Evolutionary conservation across 768 basidiomycete species (phyloP).

Genomic region (Hericium coralloides): DNA sequence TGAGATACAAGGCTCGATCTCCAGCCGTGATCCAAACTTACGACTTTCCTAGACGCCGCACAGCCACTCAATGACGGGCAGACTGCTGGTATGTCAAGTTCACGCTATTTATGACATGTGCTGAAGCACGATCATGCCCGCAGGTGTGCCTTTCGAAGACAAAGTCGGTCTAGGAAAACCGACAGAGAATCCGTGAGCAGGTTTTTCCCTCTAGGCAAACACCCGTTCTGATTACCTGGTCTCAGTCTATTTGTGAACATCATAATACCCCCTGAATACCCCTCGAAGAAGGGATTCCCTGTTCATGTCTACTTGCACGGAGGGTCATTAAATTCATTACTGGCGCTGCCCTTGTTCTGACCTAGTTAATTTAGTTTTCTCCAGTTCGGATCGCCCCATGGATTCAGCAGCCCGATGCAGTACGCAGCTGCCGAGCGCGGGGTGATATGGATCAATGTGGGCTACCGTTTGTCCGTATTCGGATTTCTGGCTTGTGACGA

Average conservation of each 20-base stretch:
- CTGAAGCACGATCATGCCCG: neutral
- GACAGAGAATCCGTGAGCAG: constrained; percentile 57
- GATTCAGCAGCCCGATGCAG: constrained; percentile 52
- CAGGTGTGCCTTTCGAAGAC: constrained; percentile 42
- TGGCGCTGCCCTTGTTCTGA: neutral
- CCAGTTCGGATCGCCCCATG: constrained; percentile 71
- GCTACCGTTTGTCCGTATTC: constrained; percentile 68
- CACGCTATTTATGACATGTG: neutral
- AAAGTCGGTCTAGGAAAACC: constrained; percentile 61
- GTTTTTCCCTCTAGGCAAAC: neutral
- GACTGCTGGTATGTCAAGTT: constrained; percentile 32
- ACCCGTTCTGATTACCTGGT: neutral
- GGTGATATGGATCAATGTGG: constrained; percentile 71
- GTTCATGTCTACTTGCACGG: constrained; percentile 75
- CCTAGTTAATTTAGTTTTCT: constrained; percentile 44
- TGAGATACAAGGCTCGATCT: constrained; percentile 9
- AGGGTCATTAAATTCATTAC: constrained; percentile 34
- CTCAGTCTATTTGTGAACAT: constrained; percentile 59
- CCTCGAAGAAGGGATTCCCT: constrained; percentile 38
- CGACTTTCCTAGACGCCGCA: constrained; percentile 34
- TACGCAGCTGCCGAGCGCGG: constrained; percentile 53
- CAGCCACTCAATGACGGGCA: constrained; percentile 65
- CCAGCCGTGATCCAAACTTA: neutral
- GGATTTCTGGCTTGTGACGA: constrained; percentile 65
- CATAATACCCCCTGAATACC: constrained; percentile 44